A percentile compares a stretch with the other conserved stretches of the same genome.
Evolutionary conservation across 2,329 filamentous ascomycete species (phyloP).

Genomic region (Aspergillus niger): DNA sequence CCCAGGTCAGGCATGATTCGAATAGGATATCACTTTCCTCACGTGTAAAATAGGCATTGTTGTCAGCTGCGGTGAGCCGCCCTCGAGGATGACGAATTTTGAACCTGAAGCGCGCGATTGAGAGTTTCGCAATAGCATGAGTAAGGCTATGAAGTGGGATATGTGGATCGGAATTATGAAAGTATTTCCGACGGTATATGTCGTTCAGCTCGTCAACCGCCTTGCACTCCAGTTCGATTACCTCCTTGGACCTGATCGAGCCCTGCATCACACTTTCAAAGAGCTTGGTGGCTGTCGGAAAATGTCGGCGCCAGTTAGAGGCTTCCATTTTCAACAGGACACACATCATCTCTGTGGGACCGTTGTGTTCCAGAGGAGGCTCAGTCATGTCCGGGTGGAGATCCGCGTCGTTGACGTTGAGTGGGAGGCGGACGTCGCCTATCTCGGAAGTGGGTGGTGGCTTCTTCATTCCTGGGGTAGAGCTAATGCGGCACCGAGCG

Average conservation of each 20-base stretch:
- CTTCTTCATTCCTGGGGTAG: neutral
- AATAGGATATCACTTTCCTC: constrained; percentile 2
- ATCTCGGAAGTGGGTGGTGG: neutral
- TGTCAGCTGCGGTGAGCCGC: neutral
- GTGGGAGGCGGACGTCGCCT: constrained; percentile 20
- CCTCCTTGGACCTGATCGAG: neutral
- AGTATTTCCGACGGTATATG: neutral
- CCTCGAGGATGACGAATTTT: neutral
- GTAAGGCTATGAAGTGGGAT: neutral
- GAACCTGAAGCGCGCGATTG: neutral
- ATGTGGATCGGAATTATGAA: neutral
- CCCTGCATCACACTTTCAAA: neutral
- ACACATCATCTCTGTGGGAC: constrained; percentile 41
- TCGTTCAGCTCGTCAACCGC: neutral
- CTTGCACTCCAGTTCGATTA: neutral
- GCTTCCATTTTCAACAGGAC: constrained; percentile 1
- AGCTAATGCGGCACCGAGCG: constrained; percentile 3
- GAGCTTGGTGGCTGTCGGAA: neutral
- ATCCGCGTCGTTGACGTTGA: constrained; percentile 25
- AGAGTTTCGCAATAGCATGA: neutral
- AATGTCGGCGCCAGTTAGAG: neutral
- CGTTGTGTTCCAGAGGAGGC: constrained; percentile 28
- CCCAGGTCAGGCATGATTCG: neutral
- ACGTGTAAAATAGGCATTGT: neutral
- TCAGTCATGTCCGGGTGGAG: constrained; percentile 38